Evolutionary conservation across 257 asterid genomes (phyloP).

Genomic region (Lavandula angustifolia): DNA sequence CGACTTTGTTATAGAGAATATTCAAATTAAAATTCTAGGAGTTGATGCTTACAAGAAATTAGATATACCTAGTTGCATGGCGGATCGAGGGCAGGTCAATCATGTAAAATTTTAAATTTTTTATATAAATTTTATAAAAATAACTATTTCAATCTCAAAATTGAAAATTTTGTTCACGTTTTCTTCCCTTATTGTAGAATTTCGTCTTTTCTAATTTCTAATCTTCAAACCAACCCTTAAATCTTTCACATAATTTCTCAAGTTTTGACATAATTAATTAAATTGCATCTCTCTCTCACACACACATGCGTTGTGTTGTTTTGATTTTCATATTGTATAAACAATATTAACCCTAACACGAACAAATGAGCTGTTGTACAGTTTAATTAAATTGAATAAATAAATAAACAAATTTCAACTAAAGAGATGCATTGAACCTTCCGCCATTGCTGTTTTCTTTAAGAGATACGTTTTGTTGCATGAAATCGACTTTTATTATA

Average conservation of each 20-base stretch:
- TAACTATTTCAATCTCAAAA: no score
- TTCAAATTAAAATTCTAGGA: slow-evolving; percentile 20
- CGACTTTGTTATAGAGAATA: slow-evolving; percentile 21
- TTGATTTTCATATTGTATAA: no score
- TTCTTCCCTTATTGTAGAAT: no score
- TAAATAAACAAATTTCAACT: slow-evolving; percentile 9
- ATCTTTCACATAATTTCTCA: not conserved
- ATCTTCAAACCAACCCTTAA: no score
- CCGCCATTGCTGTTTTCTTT: slow-evolving; percentile 31
- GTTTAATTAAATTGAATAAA: slow-evolving; percentile 16
- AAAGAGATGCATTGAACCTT: slow-evolving; percentile 43
- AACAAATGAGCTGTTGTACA: slow-evolving; percentile 32
- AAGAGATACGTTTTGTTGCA: slow-evolving; percentile 39
- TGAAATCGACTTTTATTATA: slow-evolving; percentile 33
- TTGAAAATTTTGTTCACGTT: no score
- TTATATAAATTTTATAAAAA: no score
- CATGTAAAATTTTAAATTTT: no score
- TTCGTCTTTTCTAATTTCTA: no score
- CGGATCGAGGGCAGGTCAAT: no score
- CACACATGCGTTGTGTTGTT: no score
- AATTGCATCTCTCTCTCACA: no score
- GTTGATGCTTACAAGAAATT: slow-evolving; percentile 17
- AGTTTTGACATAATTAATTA: not conserved
- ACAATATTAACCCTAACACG: no score
- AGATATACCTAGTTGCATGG: not conserved